A percentile compares a stretch with the other conserved stretches of the same genome.
Evolutionary conservation across 73 alveolate genomes (phyloP).

Genomic region (Loxodes magnus): DNA sequence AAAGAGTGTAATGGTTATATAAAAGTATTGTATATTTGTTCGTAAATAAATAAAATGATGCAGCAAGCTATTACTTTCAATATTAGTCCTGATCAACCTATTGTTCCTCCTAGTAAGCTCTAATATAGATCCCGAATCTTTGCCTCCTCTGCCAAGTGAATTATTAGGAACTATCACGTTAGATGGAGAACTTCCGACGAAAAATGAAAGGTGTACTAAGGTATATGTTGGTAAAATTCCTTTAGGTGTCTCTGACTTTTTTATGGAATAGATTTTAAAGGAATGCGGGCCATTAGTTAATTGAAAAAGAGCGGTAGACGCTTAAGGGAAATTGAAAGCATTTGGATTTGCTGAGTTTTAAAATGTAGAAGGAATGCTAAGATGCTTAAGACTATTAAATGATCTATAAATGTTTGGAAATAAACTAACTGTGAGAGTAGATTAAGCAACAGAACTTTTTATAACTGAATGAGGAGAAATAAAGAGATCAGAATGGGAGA

Average conservation of each 20-base stretch:
- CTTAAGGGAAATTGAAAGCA: conserved; percentile 1
- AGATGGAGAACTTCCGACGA: conserved; percentile 19
- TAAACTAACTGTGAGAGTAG: conserved; percentile 8
- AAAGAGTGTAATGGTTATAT: too few species aligned
- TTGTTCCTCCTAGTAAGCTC: too few species aligned
- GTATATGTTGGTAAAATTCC: conserved; percentile 14
- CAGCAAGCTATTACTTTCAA: too few species aligned
- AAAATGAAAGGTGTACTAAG: conserved; percentile 13
- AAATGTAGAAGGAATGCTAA: conserved; percentile 13
- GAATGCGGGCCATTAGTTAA: conserved; percentile 10
- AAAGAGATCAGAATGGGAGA: conserved; percentile 15
- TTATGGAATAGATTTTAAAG: conserved; percentile 13
- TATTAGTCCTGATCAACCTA: too few species aligned
- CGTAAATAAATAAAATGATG: too few species aligned
- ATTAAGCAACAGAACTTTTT: conserved; percentile 8
- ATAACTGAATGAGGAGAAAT: conserved; percentile 12
- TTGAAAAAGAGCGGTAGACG: conserved; percentile 5
- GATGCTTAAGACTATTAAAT: conserved; percentile 12
- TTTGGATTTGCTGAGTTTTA: conserved; percentile 11
- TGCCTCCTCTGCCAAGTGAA: too few species aligned
- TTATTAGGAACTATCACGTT: too few species aligned
- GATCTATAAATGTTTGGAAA: background rate
- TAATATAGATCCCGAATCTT: too few species aligned
- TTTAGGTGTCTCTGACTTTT: conserved; percentile 7
- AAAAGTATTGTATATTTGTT: too few species aligned